A percentile compares a stretch with the other conserved stretches of the same genome.
Conservation (phyloP, 495 filamentous ascomycete species). For the Talaromyces proteolyticus region DNA sequence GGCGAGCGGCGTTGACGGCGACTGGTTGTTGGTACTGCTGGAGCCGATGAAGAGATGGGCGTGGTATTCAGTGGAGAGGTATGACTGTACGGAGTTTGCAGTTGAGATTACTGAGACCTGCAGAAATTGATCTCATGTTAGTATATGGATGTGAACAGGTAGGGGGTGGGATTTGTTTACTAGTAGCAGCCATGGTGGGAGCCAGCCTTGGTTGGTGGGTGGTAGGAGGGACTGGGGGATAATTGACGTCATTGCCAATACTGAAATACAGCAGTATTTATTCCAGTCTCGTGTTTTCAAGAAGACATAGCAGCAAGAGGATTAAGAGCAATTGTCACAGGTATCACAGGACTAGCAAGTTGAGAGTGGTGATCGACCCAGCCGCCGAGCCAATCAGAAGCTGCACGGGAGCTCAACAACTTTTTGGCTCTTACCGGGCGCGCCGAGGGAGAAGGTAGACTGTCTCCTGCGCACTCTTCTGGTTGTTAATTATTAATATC, state of each 20-base stretch:
- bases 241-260: no score
- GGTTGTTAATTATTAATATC: background rate
- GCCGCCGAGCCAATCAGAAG: conserved; percentile 2
- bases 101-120: conserved; percentile 73
- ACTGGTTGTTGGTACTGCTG: conserved; percentile 27
- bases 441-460: no score
- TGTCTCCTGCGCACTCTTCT: no score
- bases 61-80: conserved; percentile 65
- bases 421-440: conserved; percentile 3
- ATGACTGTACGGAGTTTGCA: conserved; percentile 77
- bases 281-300: no score
- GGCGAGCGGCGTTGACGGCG: conserved; percentile 61
- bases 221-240: conserved; percentile 30
- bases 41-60: conserved; percentile 64
- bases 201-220: conserved; percentile 50
- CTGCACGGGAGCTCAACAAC: background rate
- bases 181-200: conserved; percentile 64
- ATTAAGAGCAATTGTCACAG: no score
- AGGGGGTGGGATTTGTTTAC: conserved; percentile 25
- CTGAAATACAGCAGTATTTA: no score
- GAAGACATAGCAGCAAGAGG: no score
- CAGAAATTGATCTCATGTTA: conserved; percentile 10
- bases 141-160: conserved; percentile 1
- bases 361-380: no score
- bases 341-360: no score